A percentile compares a stretch with the other conserved stretches of the same genome.
Evolutionary conservation across 2,329 filamentous ascomycete genomes (phyloP).

Genomic region (Paracamarosporium sp.): DNA sequence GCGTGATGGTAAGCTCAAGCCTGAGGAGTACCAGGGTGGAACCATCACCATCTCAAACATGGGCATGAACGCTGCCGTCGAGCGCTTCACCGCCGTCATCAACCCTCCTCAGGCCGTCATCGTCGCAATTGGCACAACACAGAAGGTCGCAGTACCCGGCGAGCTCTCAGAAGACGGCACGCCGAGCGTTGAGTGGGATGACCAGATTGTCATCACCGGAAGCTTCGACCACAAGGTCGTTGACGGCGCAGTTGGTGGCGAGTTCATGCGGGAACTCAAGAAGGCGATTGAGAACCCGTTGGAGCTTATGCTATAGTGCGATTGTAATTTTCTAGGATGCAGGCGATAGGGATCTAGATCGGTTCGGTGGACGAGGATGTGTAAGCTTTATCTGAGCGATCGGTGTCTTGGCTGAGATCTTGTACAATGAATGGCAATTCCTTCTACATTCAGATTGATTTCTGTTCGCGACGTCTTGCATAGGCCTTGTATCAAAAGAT

Average conservation of each 20-base stretch:
- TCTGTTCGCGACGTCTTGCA: constrained; percentile 2
- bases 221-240: constrained; percentile 99
- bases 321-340: constrained; percentile 18
- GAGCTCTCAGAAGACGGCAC: constrained; percentile 81
- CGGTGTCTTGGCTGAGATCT: constrained; percentile 21
- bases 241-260: constrained; percentile 92
- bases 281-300: constrained; percentile 97
- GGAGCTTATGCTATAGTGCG: constrained; percentile 80
- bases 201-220: constrained; percentile 92
- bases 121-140: constrained; percentile 90
- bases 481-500: not conserved
- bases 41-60: constrained; percentile 99
- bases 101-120: constrained; percentile 98
- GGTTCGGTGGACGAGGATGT: constrained; percentile 11
- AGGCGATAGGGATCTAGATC: constrained; percentile 12
- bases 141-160: constrained; percentile 89
- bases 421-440: constrained; percentile 41
- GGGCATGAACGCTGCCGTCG: constrained; percentile 98
- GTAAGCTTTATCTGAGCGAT: constrained; percentile 30
- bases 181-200: constrained; percentile 82
- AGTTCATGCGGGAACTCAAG: constrained; percentile 98
- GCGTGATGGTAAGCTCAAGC: constrained; percentile 97
- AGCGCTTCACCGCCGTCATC: constrained; percentile 97
- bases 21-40: constrained; percentile 98
- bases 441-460: constrained; percentile 13